Conservation (phyloP, 1,139 yeast species). For the Taphrina confusa region DNA sequence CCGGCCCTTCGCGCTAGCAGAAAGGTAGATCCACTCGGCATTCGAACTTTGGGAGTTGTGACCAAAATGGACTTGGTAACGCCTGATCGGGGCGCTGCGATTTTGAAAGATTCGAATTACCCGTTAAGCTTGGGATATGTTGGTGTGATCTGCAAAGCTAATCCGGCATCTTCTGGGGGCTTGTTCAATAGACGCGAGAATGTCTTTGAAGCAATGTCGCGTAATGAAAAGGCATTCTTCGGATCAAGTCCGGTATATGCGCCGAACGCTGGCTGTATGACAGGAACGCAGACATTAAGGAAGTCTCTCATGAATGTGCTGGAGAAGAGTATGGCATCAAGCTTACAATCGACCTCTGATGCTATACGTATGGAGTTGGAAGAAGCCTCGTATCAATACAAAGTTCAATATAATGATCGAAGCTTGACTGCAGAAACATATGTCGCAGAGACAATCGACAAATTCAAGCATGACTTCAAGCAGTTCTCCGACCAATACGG, state of each 20-base stretch:
- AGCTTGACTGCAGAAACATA: conserved; percentile 91
- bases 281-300: conserved; percentile 75
- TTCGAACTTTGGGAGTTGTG: conserved; percentile 91
- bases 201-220: conserved; percentile 48
- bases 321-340: conserved; percentile 87
- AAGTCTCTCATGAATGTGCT: conserved; percentile 80
- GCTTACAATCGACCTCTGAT: conserved; percentile 81
- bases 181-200: conserved; percentile 33
- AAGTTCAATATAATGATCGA: conserved; percentile 94
- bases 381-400: conserved; percentile 87
- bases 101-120: conserved; percentile 74
- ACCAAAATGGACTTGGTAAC: conserved; percentile 90
- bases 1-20: conserved; percentile 93
- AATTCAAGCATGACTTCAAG: conserved; percentile 80
- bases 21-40: conserved; percentile 88
- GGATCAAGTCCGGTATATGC: conserved; percentile 23
- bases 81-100: conserved; percentile 67
- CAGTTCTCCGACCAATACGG: conserved; percentile 83
- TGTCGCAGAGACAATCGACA: conserved; percentile 85
- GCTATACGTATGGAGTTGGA: conserved; percentile 89
- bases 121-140: conserved; percentile 96
- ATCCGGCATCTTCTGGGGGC: conserved; percentile 47
- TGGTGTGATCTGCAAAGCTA: conserved; percentile 87
- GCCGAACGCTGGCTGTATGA: conserved; percentile 50
- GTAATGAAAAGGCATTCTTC: conserved; percentile 48